These are phyloP conservation scores for Mycena venus DNA, from an alignment of 768 basidiomycete species.

Conservation along the genomic window DNA sequence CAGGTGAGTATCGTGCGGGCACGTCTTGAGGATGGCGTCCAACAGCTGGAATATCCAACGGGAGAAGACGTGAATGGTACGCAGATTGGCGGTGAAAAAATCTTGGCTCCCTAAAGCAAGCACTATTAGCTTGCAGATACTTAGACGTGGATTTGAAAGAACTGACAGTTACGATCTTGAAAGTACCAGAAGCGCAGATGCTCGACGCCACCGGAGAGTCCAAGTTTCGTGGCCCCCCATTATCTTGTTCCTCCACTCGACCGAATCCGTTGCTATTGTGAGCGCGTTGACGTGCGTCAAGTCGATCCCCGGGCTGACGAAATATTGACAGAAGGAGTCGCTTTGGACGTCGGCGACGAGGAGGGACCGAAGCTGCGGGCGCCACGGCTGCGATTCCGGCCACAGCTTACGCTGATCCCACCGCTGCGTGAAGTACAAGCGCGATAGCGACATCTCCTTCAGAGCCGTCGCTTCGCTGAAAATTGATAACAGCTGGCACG, in stretches of 20 bases:
- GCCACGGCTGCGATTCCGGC: neutral
- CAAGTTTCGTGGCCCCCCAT: neutral
- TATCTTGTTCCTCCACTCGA: neutral
- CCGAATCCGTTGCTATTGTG: neutral
- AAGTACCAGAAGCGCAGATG: neutral
- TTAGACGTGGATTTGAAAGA: neutral
- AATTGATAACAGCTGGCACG: neutral
- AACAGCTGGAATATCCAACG: neutral
- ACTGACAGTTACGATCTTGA: neutral
- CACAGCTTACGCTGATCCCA: neutral
- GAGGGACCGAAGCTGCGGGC: too few species aligned
- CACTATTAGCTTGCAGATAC: neutral
- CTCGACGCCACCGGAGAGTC: neutral
- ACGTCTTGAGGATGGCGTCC: neutral
- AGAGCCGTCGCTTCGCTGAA: conserved; percentile 12
- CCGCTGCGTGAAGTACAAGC: neutral
- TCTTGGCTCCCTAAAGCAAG: neutral
- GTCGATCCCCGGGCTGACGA: neutral
- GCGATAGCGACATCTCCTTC: conserved; percentile 12
- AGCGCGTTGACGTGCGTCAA: neutral
- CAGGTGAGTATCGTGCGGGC: neutral
- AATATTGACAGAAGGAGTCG: neutral
- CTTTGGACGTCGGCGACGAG: neutral
- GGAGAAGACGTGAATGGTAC: neutral
- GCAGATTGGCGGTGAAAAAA: neutral